Evolutionary conservation across 2,329 filamentous ascomycete species (phyloP).

Genomic region (Claviceps digitariae): DNA sequence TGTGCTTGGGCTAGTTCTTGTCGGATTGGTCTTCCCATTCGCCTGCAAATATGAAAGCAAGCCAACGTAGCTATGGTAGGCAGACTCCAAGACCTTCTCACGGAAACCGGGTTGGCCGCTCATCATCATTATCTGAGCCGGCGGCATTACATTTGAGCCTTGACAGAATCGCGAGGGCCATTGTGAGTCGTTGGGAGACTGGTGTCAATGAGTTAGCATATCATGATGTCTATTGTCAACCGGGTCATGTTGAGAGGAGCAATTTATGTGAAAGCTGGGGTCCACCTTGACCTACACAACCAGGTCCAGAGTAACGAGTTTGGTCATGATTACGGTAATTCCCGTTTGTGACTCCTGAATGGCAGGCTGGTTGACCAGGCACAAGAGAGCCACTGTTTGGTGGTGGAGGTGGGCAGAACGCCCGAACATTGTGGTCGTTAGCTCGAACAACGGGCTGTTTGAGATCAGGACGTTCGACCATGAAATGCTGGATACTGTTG

Average conservation of each 20-base stretch:
- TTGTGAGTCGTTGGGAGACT: not conserved
- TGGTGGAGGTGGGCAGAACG: constrained; percentile 23
- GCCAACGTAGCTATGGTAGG: constrained; percentile 61
- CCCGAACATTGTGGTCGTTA: constrained; percentile 24
- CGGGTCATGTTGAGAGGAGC: not conserved
- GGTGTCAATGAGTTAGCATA: not conserved
- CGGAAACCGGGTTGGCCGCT: constrained; percentile 32
- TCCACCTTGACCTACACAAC: not conserved
- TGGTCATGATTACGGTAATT: constrained; percentile 4
- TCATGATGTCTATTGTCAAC: not conserved
- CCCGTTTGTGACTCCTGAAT: constrained; percentile 6
- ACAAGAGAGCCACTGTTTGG: constrained; percentile 18
- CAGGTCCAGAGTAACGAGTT: not conserved
- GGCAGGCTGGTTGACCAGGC: constrained; percentile 16
- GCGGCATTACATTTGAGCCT: not conserved
- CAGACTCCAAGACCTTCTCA: constrained; percentile 54
- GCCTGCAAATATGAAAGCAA: constrained; percentile 52
- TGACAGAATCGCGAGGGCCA: not conserved
- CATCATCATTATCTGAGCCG: not conserved
- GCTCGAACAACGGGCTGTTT: constrained; percentile 22
- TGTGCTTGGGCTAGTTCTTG: constrained; percentile 23
- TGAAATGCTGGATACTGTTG: not conserved
- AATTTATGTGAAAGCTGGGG: not conserved
- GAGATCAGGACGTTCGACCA: constrained; percentile 9
- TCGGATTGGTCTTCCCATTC: constrained; percentile 34